phyloP scores from a whole-genome alignment of 805 yeast genomes.

The Metschnikowia similis region DNA sequence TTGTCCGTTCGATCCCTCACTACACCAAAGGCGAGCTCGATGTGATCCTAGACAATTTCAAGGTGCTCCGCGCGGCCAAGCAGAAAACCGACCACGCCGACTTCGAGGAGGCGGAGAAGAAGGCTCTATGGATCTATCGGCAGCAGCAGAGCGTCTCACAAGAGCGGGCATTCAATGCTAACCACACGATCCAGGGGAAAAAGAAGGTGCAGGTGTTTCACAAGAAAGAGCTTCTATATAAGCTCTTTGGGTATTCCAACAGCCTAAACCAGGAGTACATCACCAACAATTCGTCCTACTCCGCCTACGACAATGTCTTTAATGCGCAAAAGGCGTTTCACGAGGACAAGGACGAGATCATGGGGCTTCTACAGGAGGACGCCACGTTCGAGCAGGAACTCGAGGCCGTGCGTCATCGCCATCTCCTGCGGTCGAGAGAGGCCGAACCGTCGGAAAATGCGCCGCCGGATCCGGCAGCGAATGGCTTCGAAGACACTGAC shows the following conservation, averaged over 20 bases:
- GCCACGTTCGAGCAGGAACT: slow-evolving; percentile 21
- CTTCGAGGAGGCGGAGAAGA: slow-evolving; percentile 21
- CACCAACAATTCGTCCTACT: slow-evolving; percentile 39
- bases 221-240: slow-evolving; percentile 36
- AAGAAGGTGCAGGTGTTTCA: slow-evolving; percentile 38
- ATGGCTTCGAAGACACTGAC: slow-evolving; percentile 5
- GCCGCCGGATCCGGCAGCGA: not conserved
- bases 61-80: slow-evolving; percentile 8
- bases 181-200: slow-evolving; percentile 30
- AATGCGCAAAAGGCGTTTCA: slow-evolving; percentile 37
- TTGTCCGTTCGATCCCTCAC: slow-evolving; percentile 35
- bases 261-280: slow-evolving; percentile 35
- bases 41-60: slow-evolving; percentile 20
- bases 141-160: slow-evolving; percentile 30
- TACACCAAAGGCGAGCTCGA: slow-evolving; percentile 34
- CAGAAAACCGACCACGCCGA: slow-evolving; percentile 4
- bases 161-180: slow-evolving; percentile 31
- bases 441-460: not conserved
- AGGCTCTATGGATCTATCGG: slow-evolving; percentile 25
- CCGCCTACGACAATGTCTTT: slow-evolving; percentile 32
- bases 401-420: slow-evolving; percentile 9
- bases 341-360: slow-evolving; percentile 40
- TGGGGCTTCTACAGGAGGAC: slow-evolving; percentile 30
- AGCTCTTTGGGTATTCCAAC: slow-evolving; percentile 38
- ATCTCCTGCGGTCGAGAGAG: not conserved